These are phyloP conservation scores for Trametes pubescens DNA, from an alignment of 1,284 basidiomycete species.

Conservation along the genomic window DNA sequence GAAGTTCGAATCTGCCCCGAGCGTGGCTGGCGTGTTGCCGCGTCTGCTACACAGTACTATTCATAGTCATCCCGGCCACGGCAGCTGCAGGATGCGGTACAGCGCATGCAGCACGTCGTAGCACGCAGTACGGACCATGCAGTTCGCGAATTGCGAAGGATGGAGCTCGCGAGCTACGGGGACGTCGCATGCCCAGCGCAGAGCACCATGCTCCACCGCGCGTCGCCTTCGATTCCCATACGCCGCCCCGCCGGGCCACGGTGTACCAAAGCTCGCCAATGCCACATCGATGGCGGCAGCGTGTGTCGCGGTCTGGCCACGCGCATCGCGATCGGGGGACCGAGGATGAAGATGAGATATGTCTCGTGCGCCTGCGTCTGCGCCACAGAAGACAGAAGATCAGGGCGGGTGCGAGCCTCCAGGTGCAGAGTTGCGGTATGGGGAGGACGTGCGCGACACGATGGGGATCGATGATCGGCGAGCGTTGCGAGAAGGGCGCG, in stretches of 20 bases:
- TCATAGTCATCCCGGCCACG: no score
- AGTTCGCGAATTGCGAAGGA: not conserved
- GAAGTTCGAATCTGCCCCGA: not conserved
- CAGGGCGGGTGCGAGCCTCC: constrained; percentile 1
- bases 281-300: constrained; percentile 4
- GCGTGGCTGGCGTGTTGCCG: not conserved
- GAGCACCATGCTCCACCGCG: constrained; percentile 18
- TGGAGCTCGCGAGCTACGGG: not conserved
- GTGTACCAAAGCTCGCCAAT: not conserved
- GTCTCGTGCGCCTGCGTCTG: not conserved
- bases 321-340: not conserved
- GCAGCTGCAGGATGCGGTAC: no score
- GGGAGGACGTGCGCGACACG: constrained; percentile 3
- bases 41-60: not conserved
- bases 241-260: not conserved
- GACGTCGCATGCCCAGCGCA: not conserved
- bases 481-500: not conserved
- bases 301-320: constrained; percentile 5
- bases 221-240: constrained; percentile 5
- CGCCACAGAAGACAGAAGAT: constrained; percentile 7
- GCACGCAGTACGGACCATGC: not conserved
- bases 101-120: no score
- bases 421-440: not conserved
- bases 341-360: not conserved
- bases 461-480: constrained; percentile 22